Base-by-base conservation (phyloP, 148 eudicot genomes). In the Nyssa sinensis region DNA sequence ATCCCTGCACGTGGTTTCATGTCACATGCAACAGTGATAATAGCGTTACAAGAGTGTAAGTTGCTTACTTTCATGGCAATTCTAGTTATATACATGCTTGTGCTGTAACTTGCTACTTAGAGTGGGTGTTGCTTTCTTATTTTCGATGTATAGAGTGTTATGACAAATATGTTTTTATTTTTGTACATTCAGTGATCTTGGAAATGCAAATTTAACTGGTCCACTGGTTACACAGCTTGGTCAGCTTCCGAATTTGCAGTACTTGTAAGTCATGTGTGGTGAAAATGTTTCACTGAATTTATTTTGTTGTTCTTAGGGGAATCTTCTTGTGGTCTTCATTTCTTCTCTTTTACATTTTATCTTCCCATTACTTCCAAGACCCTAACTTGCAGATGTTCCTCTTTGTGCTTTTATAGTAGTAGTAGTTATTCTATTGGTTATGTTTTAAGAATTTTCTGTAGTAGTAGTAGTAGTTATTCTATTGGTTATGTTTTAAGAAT, bases 1-100 rank as follows among this genome's bases (percentile, higher is more conserved):
- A 86, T 86, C 98, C 98, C 30, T 93, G 98, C 77, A 81, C 90
- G 29, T 93, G 98, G 98, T 88, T 86, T 75, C 92, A 91, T 58
- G 91, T 93, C 61, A 88, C 96, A 4, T 93, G 98, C 86, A 88
- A 89, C 82, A 59, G 29, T 66, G 90, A 89, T 0, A 89, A 88
- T 75, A 85, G 86, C 35, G 96, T 91, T 77, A 91, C 90, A 17
- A 79, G 93, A 84, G 94, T 93, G 98, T 93, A 79, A 82, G 94
- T 75, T 17, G 21, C 31, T 37, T 6, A 77, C 58, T 13, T 71
- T 58, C 32, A 44, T 60, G 28, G 28, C 37, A 35, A 32, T 62
- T 61, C 3, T 41, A 29, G 19, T 41, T 21, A 14, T 35, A 35
- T 59, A 1, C 64, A 47, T 72, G 49, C 64, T 73, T 49, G 29